phyloP scores from a whole-genome alignment of 352 stramenopile genomes.

The Globisporangium perplexum region DNA sequence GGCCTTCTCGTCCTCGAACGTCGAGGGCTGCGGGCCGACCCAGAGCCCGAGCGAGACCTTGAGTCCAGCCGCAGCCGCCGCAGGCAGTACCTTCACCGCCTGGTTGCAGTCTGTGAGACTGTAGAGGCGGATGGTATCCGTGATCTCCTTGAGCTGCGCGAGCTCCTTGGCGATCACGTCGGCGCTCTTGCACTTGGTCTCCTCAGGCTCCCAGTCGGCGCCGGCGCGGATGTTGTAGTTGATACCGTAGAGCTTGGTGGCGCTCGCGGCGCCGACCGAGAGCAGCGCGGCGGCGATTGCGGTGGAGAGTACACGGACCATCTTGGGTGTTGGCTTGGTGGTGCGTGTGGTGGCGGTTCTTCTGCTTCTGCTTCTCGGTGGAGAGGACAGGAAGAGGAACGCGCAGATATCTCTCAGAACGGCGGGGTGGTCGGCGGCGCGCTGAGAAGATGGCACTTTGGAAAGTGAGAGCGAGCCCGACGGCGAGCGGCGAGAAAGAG shows the following conservation, averaged over 20 bases:
- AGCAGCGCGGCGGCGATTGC: not conserved
- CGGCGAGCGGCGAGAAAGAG: no score
- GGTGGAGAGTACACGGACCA: not conserved
- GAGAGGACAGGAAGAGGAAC: not conserved
- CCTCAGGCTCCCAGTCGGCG: constrained; percentile 39
- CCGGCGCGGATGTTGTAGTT: constrained; percentile 73
- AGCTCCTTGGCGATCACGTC: constrained; percentile 45
- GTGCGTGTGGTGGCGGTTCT: not conserved
- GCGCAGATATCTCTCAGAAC: not conserved
- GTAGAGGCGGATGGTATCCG: constrained; percentile 34
- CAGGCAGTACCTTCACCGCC: constrained; percentile 30
- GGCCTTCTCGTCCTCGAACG: constrained; percentile 39
- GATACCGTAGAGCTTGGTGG: constrained; percentile 45
- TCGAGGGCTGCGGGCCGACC: constrained; percentile 28
- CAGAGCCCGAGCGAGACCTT: constrained; percentile 58
- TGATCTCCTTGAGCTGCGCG: constrained; percentile 28
- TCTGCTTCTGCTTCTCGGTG: no score
- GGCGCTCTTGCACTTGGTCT: constrained; percentile 48
- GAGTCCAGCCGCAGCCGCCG: constrained; percentile 35
- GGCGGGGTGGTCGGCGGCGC: not conserved
- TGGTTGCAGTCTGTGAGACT: constrained; percentile 59
- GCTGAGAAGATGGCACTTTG: constrained; percentile 1
- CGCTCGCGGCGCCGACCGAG: constrained; percentile 5
- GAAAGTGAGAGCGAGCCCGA: not conserved
- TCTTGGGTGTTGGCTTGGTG: not conserved